phyloP scores from a whole-genome alignment of 305 asterid genomes.

The Fraxinus greggii region DNA sequence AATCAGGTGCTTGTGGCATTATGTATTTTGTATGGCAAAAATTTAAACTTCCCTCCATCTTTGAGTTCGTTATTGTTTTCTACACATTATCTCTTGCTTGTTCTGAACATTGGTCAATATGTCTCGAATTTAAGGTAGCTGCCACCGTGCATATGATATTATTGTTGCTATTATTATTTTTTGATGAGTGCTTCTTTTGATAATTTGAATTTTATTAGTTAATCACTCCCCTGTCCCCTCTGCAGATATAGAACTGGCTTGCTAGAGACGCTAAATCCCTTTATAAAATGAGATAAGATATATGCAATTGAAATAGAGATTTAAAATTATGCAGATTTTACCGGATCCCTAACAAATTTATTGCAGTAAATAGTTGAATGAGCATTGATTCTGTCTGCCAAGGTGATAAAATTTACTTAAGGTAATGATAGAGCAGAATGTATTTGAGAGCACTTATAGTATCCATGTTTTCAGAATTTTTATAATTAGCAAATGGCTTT shows the following conservation, averaged over 20 bases:
- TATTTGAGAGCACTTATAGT: neutral
- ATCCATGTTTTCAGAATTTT: neutral
- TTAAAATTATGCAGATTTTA: neutral
- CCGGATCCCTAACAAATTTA: neutral
- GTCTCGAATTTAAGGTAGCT: neutral
- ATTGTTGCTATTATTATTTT: neutral
- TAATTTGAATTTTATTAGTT: neutral
- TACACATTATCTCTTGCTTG: neutral
- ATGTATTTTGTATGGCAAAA: neutral
- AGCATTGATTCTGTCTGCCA: neutral
- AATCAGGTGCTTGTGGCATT: conserved; percentile 45
- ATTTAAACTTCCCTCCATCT: neutral
- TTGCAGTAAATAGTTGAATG: neutral
- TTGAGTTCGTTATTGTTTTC: neutral
- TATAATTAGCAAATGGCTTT: neutral
- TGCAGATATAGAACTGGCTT: neutral
- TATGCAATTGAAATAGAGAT: neutral
- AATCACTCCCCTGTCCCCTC: neutral
- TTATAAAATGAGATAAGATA: neutral
- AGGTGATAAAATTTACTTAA: neutral
- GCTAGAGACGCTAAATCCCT: neutral
- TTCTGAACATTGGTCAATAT: neutral
- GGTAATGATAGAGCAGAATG: neutral
- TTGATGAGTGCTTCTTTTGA: neutral
- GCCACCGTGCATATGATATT: neutral